Evolutionary conservation across 202 grass and related monocot genomes (phyloP).

Genomic region (Panicum virgatum): DNA sequence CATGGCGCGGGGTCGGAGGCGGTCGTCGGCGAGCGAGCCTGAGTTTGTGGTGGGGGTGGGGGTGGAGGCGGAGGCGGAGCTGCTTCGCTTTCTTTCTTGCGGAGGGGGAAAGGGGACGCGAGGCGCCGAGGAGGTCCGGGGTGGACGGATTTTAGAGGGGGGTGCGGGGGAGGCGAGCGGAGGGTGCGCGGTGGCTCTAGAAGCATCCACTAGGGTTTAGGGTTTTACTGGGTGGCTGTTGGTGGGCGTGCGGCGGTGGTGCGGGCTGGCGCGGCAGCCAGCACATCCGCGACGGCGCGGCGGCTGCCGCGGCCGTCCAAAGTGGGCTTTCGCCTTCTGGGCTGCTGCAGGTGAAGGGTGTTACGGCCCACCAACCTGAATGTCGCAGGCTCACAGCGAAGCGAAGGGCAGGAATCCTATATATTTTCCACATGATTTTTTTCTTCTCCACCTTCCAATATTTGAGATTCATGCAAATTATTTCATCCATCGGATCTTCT

Average conservation of each 20-base stretch:
- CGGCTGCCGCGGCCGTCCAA: not conserved
- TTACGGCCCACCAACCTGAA: not conserved
- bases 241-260: not conserved
- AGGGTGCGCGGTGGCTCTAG: slow-evolving; percentile 56
- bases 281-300: too few species aligned
- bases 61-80: not conserved
- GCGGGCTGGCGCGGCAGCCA: too few species aligned
- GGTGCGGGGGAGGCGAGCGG: slow-evolving; percentile 2
- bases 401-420: too few species aligned
- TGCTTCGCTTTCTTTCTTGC: slow-evolving; percentile 37
- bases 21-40: not conserved
- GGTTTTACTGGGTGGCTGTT: slow-evolving; percentile 58
- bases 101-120: slow-evolving; percentile 38
- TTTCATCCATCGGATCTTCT: too few species aligned
- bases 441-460: too few species aligned
- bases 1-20: slow-evolving; percentile 36
- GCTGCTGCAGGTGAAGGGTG: not conserved
- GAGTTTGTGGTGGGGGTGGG: not conserved
- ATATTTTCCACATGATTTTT: too few species aligned
- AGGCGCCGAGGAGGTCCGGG: not conserved
- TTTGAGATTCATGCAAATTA: too few species aligned
- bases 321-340: not conserved
- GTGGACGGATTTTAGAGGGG: slow-evolving; percentile 41
- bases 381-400: too few species aligned
- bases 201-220: slow-evolving; percentile 81